Evolutionary conservation across 495 filamentous ascomycete species (phyloP), one percentile per base, ranked within the genome.

Genomic region (Penicillium bialowiezense): DNA sequence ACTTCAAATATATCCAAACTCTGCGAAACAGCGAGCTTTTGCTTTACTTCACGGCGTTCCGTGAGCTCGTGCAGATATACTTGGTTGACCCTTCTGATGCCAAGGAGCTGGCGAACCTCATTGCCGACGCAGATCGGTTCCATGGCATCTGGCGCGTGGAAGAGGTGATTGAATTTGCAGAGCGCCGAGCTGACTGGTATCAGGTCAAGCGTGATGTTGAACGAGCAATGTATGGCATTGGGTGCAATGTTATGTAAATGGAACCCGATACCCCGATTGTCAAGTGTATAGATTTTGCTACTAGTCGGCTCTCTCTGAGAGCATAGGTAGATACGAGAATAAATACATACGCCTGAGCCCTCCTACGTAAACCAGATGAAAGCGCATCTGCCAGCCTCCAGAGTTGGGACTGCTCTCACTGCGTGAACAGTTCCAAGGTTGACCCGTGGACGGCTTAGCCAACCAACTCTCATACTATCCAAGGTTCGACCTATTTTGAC

Each of bases 151-250:
- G 97, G 63, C 76, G 90, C 37, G 89, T 90, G 19, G 93, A 99
- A 62, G 95, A 99, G 68, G 93, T 97, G 1, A 96, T 93, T 62
- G 95, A 97, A 72, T 99, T 93, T 71, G 95, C 91, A 10, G 90
- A 96, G 65, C 73, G 95, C 50, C 74, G 95, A 49, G 91, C 90
- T 54, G 95, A 99, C 67, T 99, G 95, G 95, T 95, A 86, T 62
- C 75, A 80, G 44, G 87, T 99, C 4, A 86, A 85, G 71, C 79
- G 78, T 49, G 82, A 90, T 45, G 91, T 99, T 17, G 95, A 99
- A 77, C 85, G 88, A 70, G 91, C 90, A 18, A 96, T 97, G 95
- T 97, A 97, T 76, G 95, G 95, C 38, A 77, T 93, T 70, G 95
- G 95, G 38, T 98, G 93, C 63, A 67, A 56, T 33, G 64, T 92